phyloP scores from a whole-genome alignment of 2,329 filamentous ascomycete species.

The Colletotrichum neosansevieriae region DNA sequence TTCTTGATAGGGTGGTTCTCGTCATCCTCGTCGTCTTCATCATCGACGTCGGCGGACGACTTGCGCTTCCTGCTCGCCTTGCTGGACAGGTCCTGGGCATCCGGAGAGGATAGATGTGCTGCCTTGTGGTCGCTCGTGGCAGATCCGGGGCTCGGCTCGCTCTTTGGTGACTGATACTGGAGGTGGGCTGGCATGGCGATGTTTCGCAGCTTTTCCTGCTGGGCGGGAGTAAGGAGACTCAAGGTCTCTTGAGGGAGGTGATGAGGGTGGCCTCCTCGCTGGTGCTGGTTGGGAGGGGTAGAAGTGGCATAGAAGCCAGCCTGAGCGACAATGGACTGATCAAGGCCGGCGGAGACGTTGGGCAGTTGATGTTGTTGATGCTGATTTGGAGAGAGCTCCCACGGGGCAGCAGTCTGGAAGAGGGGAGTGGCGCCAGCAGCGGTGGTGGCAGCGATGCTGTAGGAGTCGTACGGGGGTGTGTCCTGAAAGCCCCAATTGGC shows the following conservation, averaged over 20 bases:
- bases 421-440: constrained; percentile 48
- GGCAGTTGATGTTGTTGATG: constrained; percentile 45
- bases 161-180: constrained; percentile 70
- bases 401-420: constrained; percentile 49
- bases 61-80: constrained; percentile 75
- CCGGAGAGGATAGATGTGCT: constrained; percentile 70
- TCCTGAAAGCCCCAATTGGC: constrained; percentile 63
- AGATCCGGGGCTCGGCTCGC: constrained; percentile 70
- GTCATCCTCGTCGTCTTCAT: constrained; percentile 69
- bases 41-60: constrained; percentile 69
- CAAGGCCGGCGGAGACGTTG: constrained; percentile 49
- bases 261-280: constrained; percentile 40
- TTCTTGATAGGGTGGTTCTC: constrained; percentile 78
- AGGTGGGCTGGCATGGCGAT: constrained; percentile 75
- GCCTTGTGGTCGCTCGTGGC: constrained; percentile 60
- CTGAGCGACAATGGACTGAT: constrained; percentile 52
- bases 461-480: constrained; percentile 61
- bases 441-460: constrained; percentile 51
- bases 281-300: constrained; percentile 44
- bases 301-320: constrained; percentile 50
- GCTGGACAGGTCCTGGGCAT: constrained; percentile 54
- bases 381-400: constrained; percentile 52
- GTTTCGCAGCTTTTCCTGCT: constrained; percentile 71
- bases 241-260: constrained; percentile 39
- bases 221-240: constrained; percentile 63